Base-by-base conservation (phyloP, 2,329 filamentous ascomycete species). In the Fusarium guadeloupense region DNA sequence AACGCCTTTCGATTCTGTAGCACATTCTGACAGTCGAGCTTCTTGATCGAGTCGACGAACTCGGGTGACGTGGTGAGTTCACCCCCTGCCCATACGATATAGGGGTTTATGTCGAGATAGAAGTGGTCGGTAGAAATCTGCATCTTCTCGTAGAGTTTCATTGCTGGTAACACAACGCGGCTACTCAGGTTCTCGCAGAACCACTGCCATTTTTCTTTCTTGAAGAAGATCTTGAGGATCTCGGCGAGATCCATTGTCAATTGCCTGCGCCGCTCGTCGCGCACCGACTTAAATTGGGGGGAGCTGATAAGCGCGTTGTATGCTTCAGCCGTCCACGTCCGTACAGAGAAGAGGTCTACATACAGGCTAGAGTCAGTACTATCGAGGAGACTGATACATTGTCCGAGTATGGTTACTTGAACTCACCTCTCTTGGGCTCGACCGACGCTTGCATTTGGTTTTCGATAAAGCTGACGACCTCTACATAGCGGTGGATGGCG, bases 101-200 rank as follows among this genome's bases (percentile, higher is more conserved):
- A 74, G 0, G 69, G 59, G 50, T 75, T 71, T 34, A 74, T 68
- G 39, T 74, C 72, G 12, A 77, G 69, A 37, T 76, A 74, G 54
- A 77, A 79, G 35, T 76, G 69, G 44, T 76, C 69, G 0, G 74
- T 76, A 21, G 76, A 77, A 9, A 75, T 71, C 19, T 74, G 67
- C 21, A 78, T 62, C 61, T 77, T 77, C 59, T 79, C 75, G 26
- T 78, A 74, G 2, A 79, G 67, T 10, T 45, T 51, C 63, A 78
- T 71, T 2, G 77, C 76, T 2, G 75, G 76, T 28, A 50, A 59
- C 44, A 80, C 62, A 45, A 76, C 73, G 14, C 56, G 45, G 6
- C 71, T 62, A 30, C 64, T 66, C 26, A 72, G 63, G 23, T 61
- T 66, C 12, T 63, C 47, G 37, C 57, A 68, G 50, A 72, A 64